These are phyloP conservation scores for Schizosaccharomyces pombe DNA, from an alignment of 805 yeast species.

Conservation along the genomic window DNA sequence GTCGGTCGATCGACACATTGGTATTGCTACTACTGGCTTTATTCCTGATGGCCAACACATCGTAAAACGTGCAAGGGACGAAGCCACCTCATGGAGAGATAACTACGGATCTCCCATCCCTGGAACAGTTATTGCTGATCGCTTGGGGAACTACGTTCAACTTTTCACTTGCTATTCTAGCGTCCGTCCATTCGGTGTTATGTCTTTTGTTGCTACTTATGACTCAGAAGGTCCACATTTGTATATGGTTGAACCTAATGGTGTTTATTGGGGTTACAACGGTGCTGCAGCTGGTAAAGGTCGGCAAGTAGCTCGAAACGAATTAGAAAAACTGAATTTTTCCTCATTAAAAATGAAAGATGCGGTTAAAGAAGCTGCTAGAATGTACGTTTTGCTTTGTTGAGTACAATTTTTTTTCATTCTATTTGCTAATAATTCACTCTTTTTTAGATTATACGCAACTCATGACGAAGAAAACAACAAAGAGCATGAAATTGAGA, in stretches of 20 bases:
- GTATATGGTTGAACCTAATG: conserved; percentile 94
- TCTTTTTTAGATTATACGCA: conserved; percentile 28
- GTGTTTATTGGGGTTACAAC: conserved; percentile 87
- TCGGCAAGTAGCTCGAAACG: conserved; percentile 91
- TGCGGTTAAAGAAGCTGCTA: conserved; percentile 84
- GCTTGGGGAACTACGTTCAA: conserved; percentile 77
- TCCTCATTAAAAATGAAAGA: conserved; percentile 47
- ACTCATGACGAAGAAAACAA: conserved; percentile 97
- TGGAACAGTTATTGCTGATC: conserved; percentile 59
- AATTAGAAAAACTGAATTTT: conserved; percentile 68
- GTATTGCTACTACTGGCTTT: conserved; percentile 84
- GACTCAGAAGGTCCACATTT: conserved; percentile 79
- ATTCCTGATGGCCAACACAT: conserved; percentile 92
- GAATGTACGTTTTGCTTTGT: conserved; percentile 22
- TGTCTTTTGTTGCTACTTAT: conserved; percentile 79
- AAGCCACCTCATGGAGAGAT: conserved; percentile 55
- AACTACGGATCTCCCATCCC: conserved; percentile 56
- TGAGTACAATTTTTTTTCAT: background rate
- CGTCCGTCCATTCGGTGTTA: conserved; percentile 91
- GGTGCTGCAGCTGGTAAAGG: conserved; percentile 98
- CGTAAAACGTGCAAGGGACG: conserved; percentile 79
- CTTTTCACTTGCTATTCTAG: conserved; percentile 89
- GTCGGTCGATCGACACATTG: conserved; percentile 78
- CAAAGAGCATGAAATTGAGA: conserved; percentile 84
- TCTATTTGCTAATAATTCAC: background rate